Base-by-base conservation (phyloP, 1,139 yeast genomes). In the Wickerhamomyces sp. region DNA sequence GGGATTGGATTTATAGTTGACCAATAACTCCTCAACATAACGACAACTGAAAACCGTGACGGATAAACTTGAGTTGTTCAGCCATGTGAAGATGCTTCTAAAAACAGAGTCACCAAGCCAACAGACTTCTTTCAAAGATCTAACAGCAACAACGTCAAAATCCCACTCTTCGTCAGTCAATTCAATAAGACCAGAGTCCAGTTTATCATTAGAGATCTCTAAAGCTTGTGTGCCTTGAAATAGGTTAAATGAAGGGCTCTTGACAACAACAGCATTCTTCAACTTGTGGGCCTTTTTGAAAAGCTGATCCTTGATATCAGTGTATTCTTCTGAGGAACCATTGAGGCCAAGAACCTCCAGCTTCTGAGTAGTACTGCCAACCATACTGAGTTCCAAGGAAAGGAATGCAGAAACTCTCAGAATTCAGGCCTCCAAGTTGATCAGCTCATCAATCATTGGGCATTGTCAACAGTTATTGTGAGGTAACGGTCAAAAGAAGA, bases 201-300 rank as follows among this genome's bases (percentile, higher is more conserved):
- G 64, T 48, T 73, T 75, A n/a, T 71, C 66, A 56, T 84, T 84
- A 45, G 74, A 65, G 7, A 80, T 73, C 59, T 85, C 94, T 45
- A 84, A 64, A 0, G 94, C 90, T 55, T 87, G 77, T 0, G 94
- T 83, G 0, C 91, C 91, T 56, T 83, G 88, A 45, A 84, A 69
- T 35, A 84, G 63, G 49, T 81, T 77, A 61, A 84, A 84, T 35
- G 64, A 60, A 0, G 75, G 70, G 3, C 76, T 71, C 55, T 79
- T 78, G 5, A 79, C 73, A 18, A 85, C 80, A 40, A 68, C 52
- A 37, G 58, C 68, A 33, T 71, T 65, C 33, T 63, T 57, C 37
- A 78, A 61, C 7, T 52, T 50, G 11, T 52, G 47, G 27, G 73
- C 54, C 33, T 74, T 65, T 3, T 53, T 51, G 36, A 68, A 64